Conservation (phyloP, 139 green algal species). For the Chlorella sp. region DNA sequence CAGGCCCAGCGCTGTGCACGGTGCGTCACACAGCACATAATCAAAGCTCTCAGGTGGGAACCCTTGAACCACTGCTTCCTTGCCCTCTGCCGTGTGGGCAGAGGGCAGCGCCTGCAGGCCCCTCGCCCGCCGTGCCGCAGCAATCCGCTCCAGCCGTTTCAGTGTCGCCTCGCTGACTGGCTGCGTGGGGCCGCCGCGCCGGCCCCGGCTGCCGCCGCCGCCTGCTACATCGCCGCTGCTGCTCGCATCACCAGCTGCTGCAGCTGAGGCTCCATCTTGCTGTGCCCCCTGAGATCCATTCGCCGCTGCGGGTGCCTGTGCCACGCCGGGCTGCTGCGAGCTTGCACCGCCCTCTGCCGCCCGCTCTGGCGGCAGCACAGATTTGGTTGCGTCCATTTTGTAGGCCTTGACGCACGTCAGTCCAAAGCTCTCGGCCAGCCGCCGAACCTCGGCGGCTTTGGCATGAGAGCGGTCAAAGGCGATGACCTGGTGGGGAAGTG, state of each 20-base stretch:
- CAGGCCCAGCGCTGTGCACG: conserved; percentile 90
- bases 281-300: not conserved
- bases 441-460: conserved; percentile 67
- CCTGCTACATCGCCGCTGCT: not conserved
- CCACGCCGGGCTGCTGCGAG: not conserved
- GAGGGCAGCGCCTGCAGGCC: not conserved
- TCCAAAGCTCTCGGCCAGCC: conserved; percentile 75
- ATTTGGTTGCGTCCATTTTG: conserved; percentile 77
- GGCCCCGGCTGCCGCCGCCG: not conserved
- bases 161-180: not conserved
- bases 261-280: not conserved
- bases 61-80: not conserved
- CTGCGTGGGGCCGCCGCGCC: conserved; percentile 10
- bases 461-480: conserved; percentile 86
- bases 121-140: not conserved
- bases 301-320: not conserved
- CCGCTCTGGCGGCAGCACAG: conserved; percentile 26
- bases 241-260: not conserved
- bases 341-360: not conserved
- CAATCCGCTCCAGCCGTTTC: conserved; percentile 21
- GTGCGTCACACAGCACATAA: conserved; percentile 88
- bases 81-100: not conserved
- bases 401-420: conserved; percentile 68
- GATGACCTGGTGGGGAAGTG: conserved; percentile 45
- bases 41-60: conserved; percentile 83